Percentiles rank a stretch among this genome's conserved stretches.
phyloP scores from a whole-genome alignment of 2,329 filamentous ascomycete species.

The Thielaviopsis populi region DNA sequence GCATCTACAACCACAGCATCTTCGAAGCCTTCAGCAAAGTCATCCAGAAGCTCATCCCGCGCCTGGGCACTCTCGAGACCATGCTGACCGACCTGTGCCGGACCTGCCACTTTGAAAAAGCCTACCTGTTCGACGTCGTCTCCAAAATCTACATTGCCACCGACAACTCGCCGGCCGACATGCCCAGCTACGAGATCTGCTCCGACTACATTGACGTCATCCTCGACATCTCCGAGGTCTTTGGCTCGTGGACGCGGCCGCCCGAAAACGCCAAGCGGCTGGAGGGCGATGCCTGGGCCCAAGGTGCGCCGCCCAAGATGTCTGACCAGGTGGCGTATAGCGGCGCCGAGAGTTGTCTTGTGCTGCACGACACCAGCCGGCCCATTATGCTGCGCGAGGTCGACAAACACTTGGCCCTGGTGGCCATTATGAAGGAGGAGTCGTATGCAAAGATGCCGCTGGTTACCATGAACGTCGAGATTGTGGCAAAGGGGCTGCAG shows the following conservation, averaged over 20 bases:
- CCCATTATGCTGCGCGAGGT: conserved; percentile 56
- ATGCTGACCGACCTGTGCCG: conserved; percentile 88
- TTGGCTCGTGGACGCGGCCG: conserved; percentile 56
- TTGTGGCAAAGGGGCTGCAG: conserved; percentile 62
- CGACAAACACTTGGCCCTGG: conserved; percentile 60
- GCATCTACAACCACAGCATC: conserved; percentile 96
- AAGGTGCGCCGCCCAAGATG: conserved; percentile 29
- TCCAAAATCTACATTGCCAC: conserved; percentile 99
- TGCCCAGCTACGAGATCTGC: conserved; percentile 94
- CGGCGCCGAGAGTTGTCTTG: conserved; percentile 53
- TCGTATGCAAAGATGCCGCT: conserved; percentile 71
- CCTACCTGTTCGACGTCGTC: conserved; percentile 92
- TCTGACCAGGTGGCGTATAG: conserved; percentile 52
- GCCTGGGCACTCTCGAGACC: conserved; percentile 81
- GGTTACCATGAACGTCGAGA: conserved; percentile 76
- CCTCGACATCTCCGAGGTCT: conserved; percentile 90
- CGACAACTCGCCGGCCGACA: conserved; percentile 82
- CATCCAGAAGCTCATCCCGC: conserved; percentile 91
- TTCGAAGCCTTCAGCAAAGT: conserved; percentile 98
- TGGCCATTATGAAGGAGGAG: conserved; percentile 76
- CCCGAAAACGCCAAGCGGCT: conserved; percentile 39
- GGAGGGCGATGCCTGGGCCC: conserved; percentile 45
- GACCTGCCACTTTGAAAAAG: conserved; percentile 91
- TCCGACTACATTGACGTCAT: conserved; percentile 98
- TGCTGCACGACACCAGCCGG: conserved; percentile 47